A percentile compares a stretch with the other conserved stretches of the same genome.
These are phyloP conservation scores for Orbilia ellipsospora DNA, from an alignment of 2,329 filamentous ascomycete genomes.

Conservation along the genomic window DNA sequence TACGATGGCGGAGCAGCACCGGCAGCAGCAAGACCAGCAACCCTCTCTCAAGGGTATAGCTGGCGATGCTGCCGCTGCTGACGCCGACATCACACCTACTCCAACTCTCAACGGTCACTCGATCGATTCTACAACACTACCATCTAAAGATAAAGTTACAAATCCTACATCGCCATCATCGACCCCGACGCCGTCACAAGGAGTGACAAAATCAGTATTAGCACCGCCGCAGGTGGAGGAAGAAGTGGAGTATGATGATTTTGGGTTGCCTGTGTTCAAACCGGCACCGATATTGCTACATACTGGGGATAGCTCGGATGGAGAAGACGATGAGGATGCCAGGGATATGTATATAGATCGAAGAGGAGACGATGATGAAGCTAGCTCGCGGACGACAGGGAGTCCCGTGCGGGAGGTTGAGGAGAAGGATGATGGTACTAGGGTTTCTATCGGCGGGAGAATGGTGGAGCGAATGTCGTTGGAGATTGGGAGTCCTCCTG, in stretches of 20 bases:
- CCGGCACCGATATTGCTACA: constrained; percentile 27
- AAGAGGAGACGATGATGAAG: constrained; percentile 23
- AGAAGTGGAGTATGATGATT: constrained; percentile 45
- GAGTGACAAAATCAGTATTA: neutral
- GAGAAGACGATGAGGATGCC: constrained; percentile 35
- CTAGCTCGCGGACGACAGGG: constrained; percentile 46
- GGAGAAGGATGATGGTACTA: constrained; percentile 8
- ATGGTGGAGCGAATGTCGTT: constrained; percentile 15
- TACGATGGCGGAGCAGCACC: constrained; percentile 40
- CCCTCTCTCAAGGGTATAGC: constrained; percentile 3
- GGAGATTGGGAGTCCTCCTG: neutral
- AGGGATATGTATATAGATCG: constrained; percentile 31
- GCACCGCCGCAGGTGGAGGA: constrained; percentile 57
- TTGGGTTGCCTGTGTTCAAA: constrained; percentile 50
- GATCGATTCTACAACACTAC: too few relatives aligned
- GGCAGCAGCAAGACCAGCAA: constrained; percentile 10
- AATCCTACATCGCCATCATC: neutral
- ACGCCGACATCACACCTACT: constrained; percentile 52
- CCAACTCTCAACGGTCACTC: neutral
- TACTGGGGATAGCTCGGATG: constrained; percentile 41
- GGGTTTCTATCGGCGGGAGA: constrained; percentile 23
- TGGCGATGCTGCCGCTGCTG: constrained; percentile 33
- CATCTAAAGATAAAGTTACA: too few relatives aligned
- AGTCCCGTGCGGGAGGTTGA: constrained; percentile 44
- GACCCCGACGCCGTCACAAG: constrained; percentile 62